Evolutionary conservation across 1,139 yeast species (phyloP), one percentile per base, ranked within the genome.

Genomic region (Nematodospora anomalae): DNA sequence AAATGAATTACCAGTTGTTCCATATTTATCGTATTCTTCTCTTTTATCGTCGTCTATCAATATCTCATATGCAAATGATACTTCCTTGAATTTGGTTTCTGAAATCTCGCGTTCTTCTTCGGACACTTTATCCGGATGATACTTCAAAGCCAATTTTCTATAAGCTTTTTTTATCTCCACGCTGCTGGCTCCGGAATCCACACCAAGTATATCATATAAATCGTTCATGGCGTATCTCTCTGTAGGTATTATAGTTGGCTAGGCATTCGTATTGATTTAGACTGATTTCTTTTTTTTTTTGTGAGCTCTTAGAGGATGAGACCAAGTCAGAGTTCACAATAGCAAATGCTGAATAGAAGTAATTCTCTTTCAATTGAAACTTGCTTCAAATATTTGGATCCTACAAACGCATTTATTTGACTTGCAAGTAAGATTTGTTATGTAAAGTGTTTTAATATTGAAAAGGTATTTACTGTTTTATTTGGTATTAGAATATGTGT

Each of bases 91-190:
- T 55, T 73, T 76, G 42, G 74, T 63, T 53, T 86, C 95, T 2
- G 90, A 84, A 26, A 64, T 76, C 16, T 70, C 80, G 37, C 94
- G 71, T 40, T 76, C 78, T 6, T 75, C 79, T 45, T 80, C 89
- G 0, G 76, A 60, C 2, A 76, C 90, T 56, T 87, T 87, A 55
- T 87, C 96, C 0, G 96, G 96, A 56, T 87, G 96, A 52, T 79
- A 75, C 39, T 68, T 65, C 36, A 87, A 68, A 9, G 95, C 95
- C 38, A 83, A 70, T 46, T 76, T 80, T 45, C 89, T 71, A 60
- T 84, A 87, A 1, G 95, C 92, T 58, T 76, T 79, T 48, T 83
- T 80, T 53, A 87, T 83, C 44, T 86, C 95, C 4, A 66, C 61
- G 26, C 74, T 58, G 2, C 83, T 62, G 6, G 95, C 94, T 15